phyloP scores from a whole-genome alignment of 179 eudicot genomes.

The Camellia oleifera region DNA sequence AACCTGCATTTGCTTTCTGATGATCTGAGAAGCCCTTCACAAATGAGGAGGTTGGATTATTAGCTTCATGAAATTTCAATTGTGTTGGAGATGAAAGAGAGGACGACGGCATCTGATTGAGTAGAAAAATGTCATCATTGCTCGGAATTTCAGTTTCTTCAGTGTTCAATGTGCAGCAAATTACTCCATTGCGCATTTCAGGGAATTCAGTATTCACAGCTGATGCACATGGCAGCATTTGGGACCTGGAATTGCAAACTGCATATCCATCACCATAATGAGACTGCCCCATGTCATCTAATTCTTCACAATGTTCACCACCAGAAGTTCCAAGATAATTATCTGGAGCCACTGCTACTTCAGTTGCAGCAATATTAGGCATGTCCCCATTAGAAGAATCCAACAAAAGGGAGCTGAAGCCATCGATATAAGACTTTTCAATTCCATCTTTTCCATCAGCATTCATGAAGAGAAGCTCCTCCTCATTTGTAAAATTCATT shows the following conservation, averaged over 20 bases:
- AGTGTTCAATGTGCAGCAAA: slow-evolving; percentile 59
- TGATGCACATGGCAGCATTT: slow-evolving; percentile 24
- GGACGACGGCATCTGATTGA: slow-evolving; percentile 32
- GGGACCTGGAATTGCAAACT: slow-evolving; percentile 27
- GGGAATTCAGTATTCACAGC: slow-evolving; percentile 29
- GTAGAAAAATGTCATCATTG: slow-evolving; percentile 59
- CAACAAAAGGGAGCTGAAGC: slow-evolving; percentile 46
- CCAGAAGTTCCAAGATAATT: slow-evolving; percentile 19
- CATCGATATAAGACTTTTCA: slow-evolving; percentile 39
- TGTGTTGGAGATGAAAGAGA: slow-evolving; percentile 19
- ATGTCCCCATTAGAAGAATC: slow-evolving; percentile 39
- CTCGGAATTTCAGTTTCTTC: slow-evolving; percentile 70
- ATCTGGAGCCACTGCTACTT: slow-evolving; percentile 26
- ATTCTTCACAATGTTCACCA: slow-evolving; percentile 22
- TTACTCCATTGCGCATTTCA: slow-evolving; percentile 41
- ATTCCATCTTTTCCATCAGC: slow-evolving; percentile 37
- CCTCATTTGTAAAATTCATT: slow-evolving; percentile 35
- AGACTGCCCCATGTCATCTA: slow-evolving; percentile 14
- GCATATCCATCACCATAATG: slow-evolving; percentile 14
- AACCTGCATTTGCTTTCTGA: slow-evolving; percentile 10
- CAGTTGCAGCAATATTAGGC: slow-evolving; percentile 25
- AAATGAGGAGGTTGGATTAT: slow-evolving; percentile 11
- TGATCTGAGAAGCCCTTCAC: slow-evolving; percentile 10
- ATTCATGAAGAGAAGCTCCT: slow-evolving; percentile 40
- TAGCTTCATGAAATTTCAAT: slow-evolving; percentile 13